Base-by-base conservation (phyloP, 163 green algal genomes). In the Volvox carteri region DNA sequence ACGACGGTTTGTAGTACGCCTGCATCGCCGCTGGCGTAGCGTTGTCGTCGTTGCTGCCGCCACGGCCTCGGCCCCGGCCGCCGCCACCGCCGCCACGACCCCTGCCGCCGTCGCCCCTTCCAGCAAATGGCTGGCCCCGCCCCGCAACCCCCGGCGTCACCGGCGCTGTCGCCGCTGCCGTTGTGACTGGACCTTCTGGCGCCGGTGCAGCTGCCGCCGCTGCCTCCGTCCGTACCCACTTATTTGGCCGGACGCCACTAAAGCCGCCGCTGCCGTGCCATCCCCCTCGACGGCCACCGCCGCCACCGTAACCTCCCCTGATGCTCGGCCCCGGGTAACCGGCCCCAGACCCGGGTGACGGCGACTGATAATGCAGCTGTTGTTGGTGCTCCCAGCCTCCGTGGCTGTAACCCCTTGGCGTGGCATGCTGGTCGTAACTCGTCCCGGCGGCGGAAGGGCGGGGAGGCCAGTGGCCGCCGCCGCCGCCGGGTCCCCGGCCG, bases 1-100 rank as follows among this genome's bases (percentile, higher is more conserved):
- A 87, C 1, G 46, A 39, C 30, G 81, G 81, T 46, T 87, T 87
- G 48, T 87, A 87, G 44, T 87, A 87, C 33, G 81, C 1, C 18
- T 21, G 28, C 62, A 87, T 87, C 11, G 62, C 33, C 16, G 19
- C 65, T 1, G 62, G 81, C 8, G 23, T 18, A 1, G 79, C 21
- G 0, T 78, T 30, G 62, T 70, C 76, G 1, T 41, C 78, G 11
- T 33, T 56, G 14, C 37, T 33, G 14, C 58, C 58, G 39, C 35
- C 77, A 56, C 18, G 37, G 35, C 54, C 35, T 56, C 78, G 41
- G 41, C 39, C 58, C 19, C 56, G 41, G 42, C 58, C 62, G 42
- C 79, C 62, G 19, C 79, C 14, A 0, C 75, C 46, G 54, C 73
- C 44, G 9, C 73, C 4, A 28, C 78, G 16, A 1, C 79, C 78